Evolutionary conservation across 2,329 filamentous ascomycete genomes (phyloP).

Genomic region (Nemania serpens): DNA sequence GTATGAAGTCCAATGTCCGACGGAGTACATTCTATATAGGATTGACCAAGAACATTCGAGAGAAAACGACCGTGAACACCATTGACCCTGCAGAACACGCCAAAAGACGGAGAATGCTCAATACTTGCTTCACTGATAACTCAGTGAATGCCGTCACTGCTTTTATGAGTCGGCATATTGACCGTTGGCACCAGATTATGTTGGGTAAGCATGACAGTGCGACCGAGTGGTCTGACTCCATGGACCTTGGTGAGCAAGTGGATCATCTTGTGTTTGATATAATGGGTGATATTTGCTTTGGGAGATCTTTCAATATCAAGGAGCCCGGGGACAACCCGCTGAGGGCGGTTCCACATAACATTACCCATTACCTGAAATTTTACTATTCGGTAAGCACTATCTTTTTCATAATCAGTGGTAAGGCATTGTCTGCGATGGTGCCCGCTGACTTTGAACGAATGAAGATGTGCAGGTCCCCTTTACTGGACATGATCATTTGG

Average conservation of each 20-base stretch:
- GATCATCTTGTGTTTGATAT: slow-evolving; percentile 30
- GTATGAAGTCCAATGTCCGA: slow-evolving; percentile 33
- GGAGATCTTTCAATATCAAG: slow-evolving; percentile 35
- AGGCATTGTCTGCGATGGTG: too few species aligned
- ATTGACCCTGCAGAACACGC: slow-evolving; percentile 30
- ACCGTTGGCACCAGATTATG: slow-evolving; percentile 34
- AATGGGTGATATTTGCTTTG: slow-evolving; percentile 35
- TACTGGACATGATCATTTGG: slow-evolving; percentile 18
- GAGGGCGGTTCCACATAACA: slow-evolving; percentile 26
- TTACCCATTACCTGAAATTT: slow-evolving; percentile 26
- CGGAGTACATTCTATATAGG: slow-evolving; percentile 31
- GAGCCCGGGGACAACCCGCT: slow-evolving; percentile 33
- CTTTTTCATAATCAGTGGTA: too few species aligned
- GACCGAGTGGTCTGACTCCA: slow-evolving; percentile 26
- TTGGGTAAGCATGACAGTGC: background rate
- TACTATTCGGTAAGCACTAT: slow-evolving; percentile 23
- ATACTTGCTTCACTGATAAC: slow-evolving; percentile 32
- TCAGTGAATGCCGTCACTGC: slow-evolving; percentile 25
- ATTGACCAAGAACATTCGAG: slow-evolving; percentile 10
- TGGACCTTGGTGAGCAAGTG: slow-evolving; percentile 24
- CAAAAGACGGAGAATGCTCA: slow-evolving; percentile 29
- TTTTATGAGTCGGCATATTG: slow-evolving; percentile 31
- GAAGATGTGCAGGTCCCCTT: slow-evolving; percentile 26
- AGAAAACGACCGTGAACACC: slow-evolving; percentile 25
- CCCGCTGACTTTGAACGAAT: background rate